Evolutionary conservation across 2,329 filamentous ascomycete species (phyloP), one percentile per base, ranked within the genome.

Genomic region (Thielaviopsis musarum): DNA sequence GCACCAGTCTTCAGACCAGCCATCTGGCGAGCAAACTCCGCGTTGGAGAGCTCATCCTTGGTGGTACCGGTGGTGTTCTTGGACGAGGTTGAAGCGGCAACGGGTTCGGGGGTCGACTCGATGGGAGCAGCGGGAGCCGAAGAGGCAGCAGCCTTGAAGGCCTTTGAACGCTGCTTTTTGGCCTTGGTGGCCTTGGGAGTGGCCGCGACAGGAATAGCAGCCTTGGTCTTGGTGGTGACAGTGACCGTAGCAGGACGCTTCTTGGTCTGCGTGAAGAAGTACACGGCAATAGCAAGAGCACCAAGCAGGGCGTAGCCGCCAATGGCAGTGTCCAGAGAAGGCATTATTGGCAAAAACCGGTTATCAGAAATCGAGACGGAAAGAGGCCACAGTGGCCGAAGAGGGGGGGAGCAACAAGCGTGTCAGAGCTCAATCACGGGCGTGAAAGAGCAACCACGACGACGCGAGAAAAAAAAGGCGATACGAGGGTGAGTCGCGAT

Each of bases 11-110:
- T 85, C 56, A 84, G 78, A 66, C 79, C 84, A 60, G 81, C 74
- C 65, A 93, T 77, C 69, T 87, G 84, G 66, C 80, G 80, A 34
- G 88, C 88, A 69, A 93, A 91, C 64, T 90, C 86, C 66, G 79
- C 80, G 69, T 86, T 85, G 67, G 84, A 82, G 59, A 82, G 65
- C 64, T 77, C 77, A 48, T 70, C 59, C 66, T 75, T 78, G 61
- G 74, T 69, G 38, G 70, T 64, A 57, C 70, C 66, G 61, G 66
- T 69, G 62, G 65, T 64, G 54, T 64, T 67, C 52, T 72, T 69
- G 58, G 71, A 68, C 41, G 49, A 55, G 52, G 34, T 24, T 19
- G 45, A 58, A 22, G 55, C 24, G 17, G 38, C 51, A 45, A 24
- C 34, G 19, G 56, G 52, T 53, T 61, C 45, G 13, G 52, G 28